A percentile compares a stretch with the other conserved stretches of the same genome.
phyloP scores from a whole-genome alignment of 2,329 filamentous ascomycete genomes.

The Trichoderma sp. region DNA sequence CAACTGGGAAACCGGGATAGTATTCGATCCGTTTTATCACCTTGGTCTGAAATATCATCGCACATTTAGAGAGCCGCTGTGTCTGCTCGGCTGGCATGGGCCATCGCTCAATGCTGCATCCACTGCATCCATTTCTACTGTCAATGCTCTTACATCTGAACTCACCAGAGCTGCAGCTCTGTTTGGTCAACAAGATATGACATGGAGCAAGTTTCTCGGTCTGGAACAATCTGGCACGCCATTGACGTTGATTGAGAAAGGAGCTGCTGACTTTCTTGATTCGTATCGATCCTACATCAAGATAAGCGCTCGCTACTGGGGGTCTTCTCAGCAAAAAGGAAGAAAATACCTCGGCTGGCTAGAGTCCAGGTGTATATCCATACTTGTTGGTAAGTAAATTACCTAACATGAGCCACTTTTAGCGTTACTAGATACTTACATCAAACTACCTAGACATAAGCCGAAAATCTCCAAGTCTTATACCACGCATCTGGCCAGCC shows the following conservation, averaged over 20 bases:
- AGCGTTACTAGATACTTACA: not conserved
- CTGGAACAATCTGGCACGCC: not conserved
- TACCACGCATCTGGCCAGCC: constrained; percentile 65
- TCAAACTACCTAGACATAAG: constrained; percentile 54
- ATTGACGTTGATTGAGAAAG: constrained; percentile 28
- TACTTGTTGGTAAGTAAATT: constrained; percentile 61
- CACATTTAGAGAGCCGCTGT: constrained; percentile 62
- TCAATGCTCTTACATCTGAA: constrained; percentile 56
- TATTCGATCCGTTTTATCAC: constrained; percentile 65
- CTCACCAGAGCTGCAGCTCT: constrained; percentile 51
- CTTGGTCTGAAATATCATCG: constrained; percentile 56
- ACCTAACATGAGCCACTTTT: not conserved
- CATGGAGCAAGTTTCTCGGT: constrained; percentile 51
- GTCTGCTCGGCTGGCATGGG: constrained; percentile 64
- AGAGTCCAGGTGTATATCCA: constrained; percentile 60
- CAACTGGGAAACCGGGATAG: constrained; percentile 59
- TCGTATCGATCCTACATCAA: constrained; percentile 60
- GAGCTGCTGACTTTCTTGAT: constrained; percentile 53
- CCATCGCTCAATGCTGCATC: constrained; percentile 64
- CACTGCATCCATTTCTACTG: constrained; percentile 57
- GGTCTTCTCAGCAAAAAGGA: constrained; percentile 57
- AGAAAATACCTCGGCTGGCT: constrained; percentile 65
- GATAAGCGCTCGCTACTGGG: constrained; percentile 69
- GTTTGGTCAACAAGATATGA: constrained; percentile 42
- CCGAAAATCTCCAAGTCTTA: constrained; percentile 54